Conservation (phyloP, 2,329 filamentous ascomycete species). For the Onygenales sp. region DNA sequence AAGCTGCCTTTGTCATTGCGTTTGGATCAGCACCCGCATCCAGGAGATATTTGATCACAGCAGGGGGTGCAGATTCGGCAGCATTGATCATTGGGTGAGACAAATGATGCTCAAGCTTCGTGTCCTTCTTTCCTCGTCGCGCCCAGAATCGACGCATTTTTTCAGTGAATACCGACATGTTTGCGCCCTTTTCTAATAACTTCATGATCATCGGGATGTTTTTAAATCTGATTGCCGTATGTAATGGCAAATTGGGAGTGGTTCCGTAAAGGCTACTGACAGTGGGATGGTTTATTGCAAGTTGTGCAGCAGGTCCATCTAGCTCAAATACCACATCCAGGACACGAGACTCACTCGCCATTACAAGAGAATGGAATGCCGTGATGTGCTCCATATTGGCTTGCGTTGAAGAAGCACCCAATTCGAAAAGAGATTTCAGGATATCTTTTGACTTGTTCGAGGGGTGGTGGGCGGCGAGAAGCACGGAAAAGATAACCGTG, state of each 20-base stretch:
- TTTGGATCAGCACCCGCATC: slow-evolving; percentile 58
- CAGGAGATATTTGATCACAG: slow-evolving; percentile 50
- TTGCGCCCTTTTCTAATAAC: slow-evolving; percentile 54
- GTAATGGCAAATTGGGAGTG: slow-evolving; percentile 35
- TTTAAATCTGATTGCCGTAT: slow-evolving; percentile 17
- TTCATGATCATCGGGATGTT: slow-evolving; percentile 46
- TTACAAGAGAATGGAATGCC: slow-evolving; percentile 53
- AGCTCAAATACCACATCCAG: slow-evolving; percentile 33
- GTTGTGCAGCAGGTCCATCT: slow-evolving; percentile 47
- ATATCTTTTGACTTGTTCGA: slow-evolving; percentile 53
- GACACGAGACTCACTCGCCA: slow-evolving; percentile 14
- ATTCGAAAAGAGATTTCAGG: slow-evolving; percentile 46
- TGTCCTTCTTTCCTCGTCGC: slow-evolving; percentile 38
- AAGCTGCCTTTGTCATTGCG: slow-evolving; percentile 38
- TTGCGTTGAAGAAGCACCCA: slow-evolving; percentile 63
- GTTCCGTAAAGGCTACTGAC: slow-evolving; percentile 47
- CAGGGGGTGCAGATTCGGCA: slow-evolving; percentile 40
- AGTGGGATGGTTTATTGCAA: slow-evolving; percentile 55
- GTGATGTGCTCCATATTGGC: slow-evolving; percentile 54
- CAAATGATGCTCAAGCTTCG: slow-evolving; percentile 37
- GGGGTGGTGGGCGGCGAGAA: slow-evolving; percentile 54
- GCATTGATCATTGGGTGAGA: slow-evolving; percentile 62
- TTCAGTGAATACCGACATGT: slow-evolving; percentile 47
- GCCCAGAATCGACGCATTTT: slow-evolving; percentile 6
- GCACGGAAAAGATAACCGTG: slow-evolving; percentile 53